phyloP scores from a whole-genome alignment of 305 asterid genomes.

The Solanum hybrid region DNA sequence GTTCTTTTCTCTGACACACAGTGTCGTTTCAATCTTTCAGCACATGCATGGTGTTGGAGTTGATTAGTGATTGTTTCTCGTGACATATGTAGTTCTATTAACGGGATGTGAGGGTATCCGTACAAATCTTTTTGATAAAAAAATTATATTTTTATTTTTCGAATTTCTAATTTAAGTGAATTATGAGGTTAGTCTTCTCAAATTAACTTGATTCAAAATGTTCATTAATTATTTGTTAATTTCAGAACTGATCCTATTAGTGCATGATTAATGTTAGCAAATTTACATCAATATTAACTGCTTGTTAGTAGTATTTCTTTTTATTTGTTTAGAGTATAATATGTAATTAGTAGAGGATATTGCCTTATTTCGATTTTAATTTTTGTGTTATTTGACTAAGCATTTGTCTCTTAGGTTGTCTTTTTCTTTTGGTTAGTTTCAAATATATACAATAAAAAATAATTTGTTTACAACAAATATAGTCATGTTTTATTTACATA shows the following conservation, averaged over 20 bases:
- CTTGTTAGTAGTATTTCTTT: background rate
- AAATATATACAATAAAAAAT: background rate
- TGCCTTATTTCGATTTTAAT: background rate
- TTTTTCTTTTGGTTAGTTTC: background rate
- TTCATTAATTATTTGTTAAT: background rate
- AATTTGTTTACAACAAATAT: background rate
- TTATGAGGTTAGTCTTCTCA: background rate
- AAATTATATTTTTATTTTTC: too few species aligned
- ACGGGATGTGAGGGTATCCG: too few species aligned
- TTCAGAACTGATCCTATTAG: background rate
- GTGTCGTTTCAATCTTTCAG: background rate
- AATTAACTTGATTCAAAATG: background rate
- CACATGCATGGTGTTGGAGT: background rate
- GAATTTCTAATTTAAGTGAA: fast-evolving
- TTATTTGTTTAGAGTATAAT: background rate
- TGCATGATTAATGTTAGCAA: background rate
- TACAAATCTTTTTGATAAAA: background rate
- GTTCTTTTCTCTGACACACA: background rate
- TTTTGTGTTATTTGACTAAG: background rate
- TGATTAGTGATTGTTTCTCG: background rate
- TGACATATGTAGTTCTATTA: too few species aligned
- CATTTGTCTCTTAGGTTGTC: background rate
- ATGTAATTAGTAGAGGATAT: background rate
- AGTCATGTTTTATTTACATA: background rate
- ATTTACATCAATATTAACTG: background rate